A percentile compares a stretch with the other conserved stretches of the same genome.
Conservation (phyloP, 768 basidiomycete genomes). For the Rhodotorula graminis region DNA sequence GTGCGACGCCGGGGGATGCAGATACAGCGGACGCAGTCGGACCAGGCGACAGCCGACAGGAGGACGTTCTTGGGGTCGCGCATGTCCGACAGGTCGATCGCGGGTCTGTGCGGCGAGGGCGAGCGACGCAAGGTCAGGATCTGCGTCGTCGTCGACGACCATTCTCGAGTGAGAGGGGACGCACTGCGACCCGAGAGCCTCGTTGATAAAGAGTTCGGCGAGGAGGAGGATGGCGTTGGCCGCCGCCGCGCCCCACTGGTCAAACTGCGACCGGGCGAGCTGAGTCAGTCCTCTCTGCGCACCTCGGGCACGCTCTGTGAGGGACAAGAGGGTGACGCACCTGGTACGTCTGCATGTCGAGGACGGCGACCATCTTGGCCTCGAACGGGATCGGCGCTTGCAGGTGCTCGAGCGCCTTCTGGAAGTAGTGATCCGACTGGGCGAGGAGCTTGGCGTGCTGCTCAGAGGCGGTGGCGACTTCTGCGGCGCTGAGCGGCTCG, state of each 20-base stretch:
- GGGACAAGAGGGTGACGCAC: too few species aligned
- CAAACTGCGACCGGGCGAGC: not conserved
- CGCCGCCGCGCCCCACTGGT: constrained; percentile 21
- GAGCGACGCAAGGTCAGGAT: not conserved
- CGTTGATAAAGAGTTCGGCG: constrained; percentile 29
- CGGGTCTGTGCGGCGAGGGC: not conserved
- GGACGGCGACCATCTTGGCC: constrained; percentile 22
- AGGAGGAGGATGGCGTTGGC: constrained; percentile 30
- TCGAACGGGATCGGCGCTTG: constrained; percentile 33
- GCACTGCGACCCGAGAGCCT: constrained; percentile 27
- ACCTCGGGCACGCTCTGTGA: too few species aligned
- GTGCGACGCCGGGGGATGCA: constrained; percentile 21
- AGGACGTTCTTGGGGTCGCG: constrained; percentile 15
- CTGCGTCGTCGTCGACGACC: not conserved
- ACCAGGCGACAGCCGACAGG: constrained; percentile 21
- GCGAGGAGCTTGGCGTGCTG: constrained; percentile 26
- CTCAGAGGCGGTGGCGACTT: not conserved
- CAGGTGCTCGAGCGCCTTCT: constrained; percentile 27
- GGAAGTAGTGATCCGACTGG: constrained; percentile 27
- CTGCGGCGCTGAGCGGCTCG: not conserved
- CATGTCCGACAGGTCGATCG: constrained; percentile 19
- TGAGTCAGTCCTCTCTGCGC: not conserved
- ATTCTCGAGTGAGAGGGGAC: not conserved
- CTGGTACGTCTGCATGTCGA: constrained; percentile 35
- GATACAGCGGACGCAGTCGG: constrained; percentile 29